These are phyloP conservation scores for Acer yangbiense DNA, from an alignment of 345 rosid species.

Conservation along the genomic window DNA sequence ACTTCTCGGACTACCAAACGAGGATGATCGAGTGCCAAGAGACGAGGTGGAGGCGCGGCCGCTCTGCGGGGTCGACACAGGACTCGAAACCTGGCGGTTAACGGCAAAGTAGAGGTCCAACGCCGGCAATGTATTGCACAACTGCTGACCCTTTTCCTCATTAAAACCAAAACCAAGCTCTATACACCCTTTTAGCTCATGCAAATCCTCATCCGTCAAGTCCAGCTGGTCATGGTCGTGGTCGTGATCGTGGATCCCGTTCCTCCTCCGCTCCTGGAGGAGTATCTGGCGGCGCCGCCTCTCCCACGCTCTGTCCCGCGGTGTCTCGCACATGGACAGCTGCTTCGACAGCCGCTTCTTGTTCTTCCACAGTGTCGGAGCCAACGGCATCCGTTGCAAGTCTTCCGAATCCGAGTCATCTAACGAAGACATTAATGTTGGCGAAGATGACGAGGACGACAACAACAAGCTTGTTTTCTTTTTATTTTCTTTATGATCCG, in stretches of 20 bases:
- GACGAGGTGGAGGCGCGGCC: slow-evolving; percentile 39
- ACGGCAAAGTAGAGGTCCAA: slow-evolving; percentile 91
- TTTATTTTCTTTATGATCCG: slow-evolving; percentile 1
- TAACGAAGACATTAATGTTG: slow-evolving; percentile 15
- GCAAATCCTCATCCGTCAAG: slow-evolving; percentile 79
- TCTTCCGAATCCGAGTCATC: slow-evolving; percentile 37
- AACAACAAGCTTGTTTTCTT: not conserved
- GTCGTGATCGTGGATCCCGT: slow-evolving; percentile 29
- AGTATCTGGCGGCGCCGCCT: slow-evolving; percentile 69
- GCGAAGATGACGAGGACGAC: slow-evolving; percentile 28
- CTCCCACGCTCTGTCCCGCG: slow-evolving; percentile 84
- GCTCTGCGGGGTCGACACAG: slow-evolving; percentile 67
- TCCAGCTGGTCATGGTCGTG: slow-evolving; percentile 24
- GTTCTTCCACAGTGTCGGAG: slow-evolving; percentile 41
- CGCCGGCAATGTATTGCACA: slow-evolving; percentile 81
- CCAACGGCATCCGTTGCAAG: slow-evolving; percentile 45
- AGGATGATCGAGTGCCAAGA: slow-evolving; percentile 54
- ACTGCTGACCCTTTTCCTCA: slow-evolving; percentile 72
- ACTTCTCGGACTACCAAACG: slow-evolving; percentile 62
- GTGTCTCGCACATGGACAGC: slow-evolving; percentile 78
- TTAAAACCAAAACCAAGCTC: slow-evolving; percentile 96
- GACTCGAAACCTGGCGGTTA: slow-evolving; percentile 76
- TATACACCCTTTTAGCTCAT: slow-evolving; percentile 87
- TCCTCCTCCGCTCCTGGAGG: slow-evolving; percentile 46
- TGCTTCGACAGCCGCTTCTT: slow-evolving; percentile 65